Evolutionary conservation across 2,329 filamentous ascomycete species (phyloP).

Genomic region (Fusarium concolor): DNA sequence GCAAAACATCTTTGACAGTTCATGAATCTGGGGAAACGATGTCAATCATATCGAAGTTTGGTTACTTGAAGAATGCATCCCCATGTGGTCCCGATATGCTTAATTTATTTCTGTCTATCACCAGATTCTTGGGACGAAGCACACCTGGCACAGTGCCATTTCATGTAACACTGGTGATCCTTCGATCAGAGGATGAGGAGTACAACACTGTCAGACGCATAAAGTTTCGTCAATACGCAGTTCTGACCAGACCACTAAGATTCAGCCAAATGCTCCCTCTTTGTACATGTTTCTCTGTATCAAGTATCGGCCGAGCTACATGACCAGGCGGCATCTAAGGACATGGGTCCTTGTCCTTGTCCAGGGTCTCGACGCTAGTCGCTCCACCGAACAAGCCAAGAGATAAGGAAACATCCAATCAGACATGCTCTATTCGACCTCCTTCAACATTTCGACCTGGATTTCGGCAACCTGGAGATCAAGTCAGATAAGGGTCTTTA

Average conservation of each 20-base stretch:
- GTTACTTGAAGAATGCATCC: background rate
- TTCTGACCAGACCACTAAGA: background rate
- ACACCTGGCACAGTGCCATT: background rate
- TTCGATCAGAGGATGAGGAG: background rate
- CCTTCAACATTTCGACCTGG: conserved; percentile 27
- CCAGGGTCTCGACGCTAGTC: conserved; percentile 32
- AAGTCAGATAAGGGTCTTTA: conserved; percentile 38
- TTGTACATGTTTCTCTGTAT: conserved; percentile 1
- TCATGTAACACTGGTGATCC: background rate
- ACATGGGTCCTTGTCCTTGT: conserved; percentile 21
- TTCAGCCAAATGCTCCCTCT: background rate
- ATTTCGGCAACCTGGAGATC: conserved; percentile 17
- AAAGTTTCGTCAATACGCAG: background rate
- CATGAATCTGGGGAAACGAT: conserved; percentile 26
- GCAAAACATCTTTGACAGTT: conserved; percentile 37
- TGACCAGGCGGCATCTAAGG: background rate
- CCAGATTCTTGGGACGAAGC: background rate
- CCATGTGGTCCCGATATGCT: background rate
- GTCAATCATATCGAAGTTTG: conserved; percentile 11
- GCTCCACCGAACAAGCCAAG: conserved; percentile 42
- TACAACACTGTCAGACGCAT: background rate
- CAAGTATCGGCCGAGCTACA: conserved; percentile 20
- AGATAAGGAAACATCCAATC: conserved; percentile 49
- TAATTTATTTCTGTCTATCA: background rate
- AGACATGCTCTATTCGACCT: conserved; percentile 31